These are phyloP conservation scores for Melianthus villosus DNA, from an alignment of 441 rosid species.

Conservation along the genomic window DNA sequence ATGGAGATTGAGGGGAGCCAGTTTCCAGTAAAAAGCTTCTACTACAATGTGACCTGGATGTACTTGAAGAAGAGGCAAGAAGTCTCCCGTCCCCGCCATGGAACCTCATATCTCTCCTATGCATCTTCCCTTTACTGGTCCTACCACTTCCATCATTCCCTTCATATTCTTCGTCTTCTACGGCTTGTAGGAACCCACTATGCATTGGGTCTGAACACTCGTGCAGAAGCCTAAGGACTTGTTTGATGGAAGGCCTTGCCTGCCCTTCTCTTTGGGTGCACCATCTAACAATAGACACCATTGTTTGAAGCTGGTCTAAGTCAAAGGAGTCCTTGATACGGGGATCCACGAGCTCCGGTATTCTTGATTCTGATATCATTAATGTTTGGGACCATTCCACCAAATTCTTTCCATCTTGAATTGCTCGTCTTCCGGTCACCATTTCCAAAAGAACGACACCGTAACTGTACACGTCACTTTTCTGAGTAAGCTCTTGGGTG, in stretches of 20 bases:
- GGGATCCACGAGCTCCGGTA: constrained; percentile 52
- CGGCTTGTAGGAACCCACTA: constrained; percentile 43
- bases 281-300: constrained; percentile 55
- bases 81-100: constrained; percentile 49
- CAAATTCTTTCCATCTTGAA: constrained; percentile 58
- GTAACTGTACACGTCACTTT: constrained; percentile 86
- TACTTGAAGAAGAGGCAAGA: constrained; percentile 83
- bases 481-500: constrained; percentile 77
- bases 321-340: constrained; percentile 39
- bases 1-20: constrained; percentile 78
- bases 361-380: constrained; percentile 40
- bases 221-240: constrained; percentile 56
- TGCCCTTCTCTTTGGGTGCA: constrained; percentile 74
- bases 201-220: constrained; percentile 80
- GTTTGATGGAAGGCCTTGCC: constrained; percentile 79
- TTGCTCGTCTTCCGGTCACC: constrained; percentile 56
- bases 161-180: constrained; percentile 48
- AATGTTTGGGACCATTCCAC: constrained; percentile 53
- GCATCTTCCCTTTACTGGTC: constrained; percentile 42
- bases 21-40: constrained; percentile 70
- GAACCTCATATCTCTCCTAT: constrained; percentile 27
- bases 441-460: constrained; percentile 77
- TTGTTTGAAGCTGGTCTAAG: constrained; percentile 52
- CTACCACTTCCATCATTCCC: constrained; percentile 56
- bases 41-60: constrained; percentile 80